phyloP scores from a whole-genome alignment of 768 basidiomycete species.

The Suillus plorans region DNA sequence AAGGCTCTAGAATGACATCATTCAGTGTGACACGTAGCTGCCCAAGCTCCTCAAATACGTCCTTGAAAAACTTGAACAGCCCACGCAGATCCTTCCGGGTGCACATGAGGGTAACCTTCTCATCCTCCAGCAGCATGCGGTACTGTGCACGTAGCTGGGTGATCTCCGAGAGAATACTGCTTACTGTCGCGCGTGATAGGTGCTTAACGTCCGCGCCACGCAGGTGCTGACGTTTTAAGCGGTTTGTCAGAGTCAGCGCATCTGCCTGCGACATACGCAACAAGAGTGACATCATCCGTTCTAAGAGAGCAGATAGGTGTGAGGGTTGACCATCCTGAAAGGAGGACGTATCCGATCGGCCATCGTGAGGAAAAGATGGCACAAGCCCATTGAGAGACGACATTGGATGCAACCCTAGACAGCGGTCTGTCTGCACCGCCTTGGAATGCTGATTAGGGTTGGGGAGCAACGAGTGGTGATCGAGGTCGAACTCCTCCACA shows the following conservation, averaged over 20 bases:
- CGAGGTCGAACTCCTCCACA: slow-evolving; percentile 42
- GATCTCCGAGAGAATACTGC: slow-evolving; percentile 69
- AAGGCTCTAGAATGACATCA: slow-evolving; percentile 86
- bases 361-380: slow-evolving; percentile 53
- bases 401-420: slow-evolving; percentile 27
- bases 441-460: slow-evolving; percentile 54
- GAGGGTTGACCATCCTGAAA: slow-evolving; percentile 53
- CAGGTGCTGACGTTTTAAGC: slow-evolving; percentile 88
- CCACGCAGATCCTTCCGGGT: slow-evolving; percentile 79
- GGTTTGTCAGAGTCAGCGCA: slow-evolving; percentile 81
- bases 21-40: slow-evolving; percentile 82
- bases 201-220: slow-evolving; percentile 84
- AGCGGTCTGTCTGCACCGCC: slow-evolving; percentile 67
- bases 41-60: slow-evolving; percentile 80
- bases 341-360: slow-evolving; percentile 75
- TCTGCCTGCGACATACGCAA: slow-evolving; percentile 72
- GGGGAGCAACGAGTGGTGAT: slow-evolving; percentile 25
- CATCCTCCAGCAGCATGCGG: slow-evolving; percentile 72
- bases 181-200: slow-evolving; percentile 80
- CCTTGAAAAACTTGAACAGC: slow-evolving; percentile 83
- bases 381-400: slow-evolving; percentile 36
- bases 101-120: slow-evolving; percentile 58
- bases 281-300: slow-evolving; percentile 64
- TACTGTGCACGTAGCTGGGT: slow-evolving; percentile 70
- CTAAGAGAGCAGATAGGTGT: slow-evolving; percentile 53